Evolutionary conservation across 305 asterid species (phyloP).

Genomic region (Caryopteris hybrid): DNA sequence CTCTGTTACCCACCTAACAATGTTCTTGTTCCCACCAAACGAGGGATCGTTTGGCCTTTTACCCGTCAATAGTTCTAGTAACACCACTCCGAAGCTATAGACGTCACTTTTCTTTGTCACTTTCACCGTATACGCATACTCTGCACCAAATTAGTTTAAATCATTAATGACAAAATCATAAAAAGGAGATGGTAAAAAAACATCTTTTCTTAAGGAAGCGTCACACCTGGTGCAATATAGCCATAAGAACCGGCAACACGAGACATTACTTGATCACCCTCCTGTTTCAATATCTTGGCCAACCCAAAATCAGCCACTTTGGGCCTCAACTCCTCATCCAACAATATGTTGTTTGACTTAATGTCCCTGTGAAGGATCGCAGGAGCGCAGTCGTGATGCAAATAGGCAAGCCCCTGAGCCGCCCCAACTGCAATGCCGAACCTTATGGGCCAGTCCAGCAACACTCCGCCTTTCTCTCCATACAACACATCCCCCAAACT

Average conservation of each 20-base stretch:
- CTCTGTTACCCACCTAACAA: constrained; percentile 67
- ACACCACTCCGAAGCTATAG: constrained; percentile 78
- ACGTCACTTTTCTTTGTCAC: constrained; percentile 85
- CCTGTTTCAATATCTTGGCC: no score
- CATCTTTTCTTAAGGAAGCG: no score
- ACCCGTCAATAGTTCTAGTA: constrained; percentile 67
- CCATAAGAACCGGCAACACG: constrained; percentile 83
- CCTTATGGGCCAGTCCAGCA: constrained; percentile 71
- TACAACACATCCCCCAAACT: constrained; percentile 77
- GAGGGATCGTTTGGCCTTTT: constrained; percentile 56
- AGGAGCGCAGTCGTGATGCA: constrained; percentile 89
- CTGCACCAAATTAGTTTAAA: no score
- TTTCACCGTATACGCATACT: constrained; percentile 70
- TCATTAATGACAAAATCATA: no score
- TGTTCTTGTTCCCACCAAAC: constrained; percentile 60
- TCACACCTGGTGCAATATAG: constrained; percentile 86
- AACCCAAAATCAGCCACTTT: no score
- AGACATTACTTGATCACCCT: constrained; percentile 51
- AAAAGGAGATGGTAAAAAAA: no score
- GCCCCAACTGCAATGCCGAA: constrained; percentile 62
- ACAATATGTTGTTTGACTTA: no score
- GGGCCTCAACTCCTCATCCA: no score
- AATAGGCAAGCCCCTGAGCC: constrained; percentile 81
- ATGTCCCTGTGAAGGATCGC: constrained; percentile 72
- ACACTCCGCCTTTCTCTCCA: constrained; percentile 51